Evolutionary conservation across 2,329 filamentous ascomycete genomes (phyloP).

Genomic region (Pseudogymnoascus sp.): DNA sequence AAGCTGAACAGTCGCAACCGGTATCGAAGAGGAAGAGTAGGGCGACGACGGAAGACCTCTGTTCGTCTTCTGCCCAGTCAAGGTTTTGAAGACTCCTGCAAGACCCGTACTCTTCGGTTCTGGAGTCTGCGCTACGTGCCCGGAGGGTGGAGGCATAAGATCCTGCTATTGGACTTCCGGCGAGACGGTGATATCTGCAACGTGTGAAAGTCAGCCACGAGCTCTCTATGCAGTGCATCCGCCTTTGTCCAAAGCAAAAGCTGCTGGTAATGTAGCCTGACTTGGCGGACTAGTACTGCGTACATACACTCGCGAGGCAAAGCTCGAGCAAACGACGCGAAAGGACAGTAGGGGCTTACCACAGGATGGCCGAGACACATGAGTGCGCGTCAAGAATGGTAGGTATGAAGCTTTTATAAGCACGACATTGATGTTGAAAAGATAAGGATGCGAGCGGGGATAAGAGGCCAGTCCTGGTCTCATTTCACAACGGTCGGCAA

Average conservation of each 20-base stretch:
- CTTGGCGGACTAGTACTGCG: neutral
- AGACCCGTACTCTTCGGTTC: conserved; percentile 49
- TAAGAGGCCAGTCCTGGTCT: conserved; percentile 8
- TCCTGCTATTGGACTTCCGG: neutral
- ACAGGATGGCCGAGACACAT: conserved; percentile 7
- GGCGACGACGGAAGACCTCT: conserved; percentile 41
- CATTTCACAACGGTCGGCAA: conserved; percentile 8
- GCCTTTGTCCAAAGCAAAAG: neutral
- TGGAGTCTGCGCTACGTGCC: conserved; percentile 47
- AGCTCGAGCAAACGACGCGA: neutral
- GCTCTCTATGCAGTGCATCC: neutral
- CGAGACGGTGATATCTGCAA: conserved; percentile 7
- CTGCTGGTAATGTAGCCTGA: neutral
- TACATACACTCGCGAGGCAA: neutral
- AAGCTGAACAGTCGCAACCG: conserved; percentile 32
- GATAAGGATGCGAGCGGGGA: conserved; percentile 9
- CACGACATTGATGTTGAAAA: conserved; percentile 8
- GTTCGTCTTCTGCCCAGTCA: conserved; percentile 45
- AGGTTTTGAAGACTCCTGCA: conserved; percentile 55
- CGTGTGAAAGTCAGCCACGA: neutral
- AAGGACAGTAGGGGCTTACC: neutral
- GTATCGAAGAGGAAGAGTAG: conserved; percentile 31
- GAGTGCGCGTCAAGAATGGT: neutral
- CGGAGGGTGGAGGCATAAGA: conserved; percentile 52
- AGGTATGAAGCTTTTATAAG: conserved; percentile 6